phyloP scores from a whole-genome alignment of 371 early-diverging fungal species.

The Capniomyces stellatus region DNA sequence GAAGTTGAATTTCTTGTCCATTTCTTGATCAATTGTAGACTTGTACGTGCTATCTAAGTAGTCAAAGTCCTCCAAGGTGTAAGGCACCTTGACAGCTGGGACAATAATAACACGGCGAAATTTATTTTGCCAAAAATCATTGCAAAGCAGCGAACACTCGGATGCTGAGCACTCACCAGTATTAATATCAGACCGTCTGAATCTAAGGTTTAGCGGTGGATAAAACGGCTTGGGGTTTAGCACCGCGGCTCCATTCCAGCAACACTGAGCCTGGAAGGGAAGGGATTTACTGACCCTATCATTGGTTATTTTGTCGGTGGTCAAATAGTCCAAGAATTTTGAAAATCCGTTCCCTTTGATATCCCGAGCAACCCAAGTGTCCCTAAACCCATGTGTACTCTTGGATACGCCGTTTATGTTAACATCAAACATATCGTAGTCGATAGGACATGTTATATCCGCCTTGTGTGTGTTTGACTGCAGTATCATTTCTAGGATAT shows the following conservation, averaged over 20 bases:
- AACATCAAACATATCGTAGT: no score
- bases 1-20: background rate
- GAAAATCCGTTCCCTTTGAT: conserved; percentile 24
- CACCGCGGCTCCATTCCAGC: conserved; percentile 32
- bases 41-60: background rate
- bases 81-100: conserved; percentile 25
- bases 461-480: conserved; percentile 19
- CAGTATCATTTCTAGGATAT: conserved; percentile 26
- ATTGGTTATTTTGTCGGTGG: background rate
- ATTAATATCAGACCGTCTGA: conserved; percentile 12
- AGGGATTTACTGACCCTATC: background rate
- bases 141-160: conserved; percentile 28
- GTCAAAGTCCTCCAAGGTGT: conserved; percentile 4
- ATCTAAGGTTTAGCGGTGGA: conserved; percentile 6
- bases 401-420: background rate
- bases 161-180: conserved; percentile 26
- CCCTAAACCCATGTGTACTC: conserved; percentile 18
- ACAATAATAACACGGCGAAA: conserved; percentile 18
- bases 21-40: background rate
- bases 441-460: conserved; percentile 28
- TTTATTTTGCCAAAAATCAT: conserved; percentile 24
- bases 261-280: conserved; percentile 30
- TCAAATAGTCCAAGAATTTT: background rate
- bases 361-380: conserved; percentile 30
- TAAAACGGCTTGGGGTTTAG: conserved; percentile 21